Base-by-base conservation (phyloP, 306 rosid genomes). In the Quercus dentata region DNA sequence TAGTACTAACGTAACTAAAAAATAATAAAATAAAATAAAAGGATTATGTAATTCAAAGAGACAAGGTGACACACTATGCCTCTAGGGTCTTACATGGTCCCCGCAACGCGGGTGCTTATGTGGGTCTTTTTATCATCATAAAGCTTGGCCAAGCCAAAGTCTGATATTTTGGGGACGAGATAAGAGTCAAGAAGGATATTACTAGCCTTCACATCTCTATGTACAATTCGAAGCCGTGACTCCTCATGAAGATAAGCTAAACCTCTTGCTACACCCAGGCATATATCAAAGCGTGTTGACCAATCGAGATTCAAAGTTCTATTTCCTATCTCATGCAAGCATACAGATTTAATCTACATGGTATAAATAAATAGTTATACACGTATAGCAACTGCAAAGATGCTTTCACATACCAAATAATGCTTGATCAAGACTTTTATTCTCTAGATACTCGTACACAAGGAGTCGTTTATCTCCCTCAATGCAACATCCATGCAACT, bases 371-470 rank as follows among this genome's bases (percentile, higher is more conserved):
- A 73, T 31, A 72, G 56, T 65, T 20, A 21, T 1, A 4, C 15
- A 10, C 4, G 3, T 8, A 8, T 1, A 59, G 31, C 0, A 4
- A 59, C 15, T 11, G 17, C 18, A 25, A 23, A 23, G 6, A 59
- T 5, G 17, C 44, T 28, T 31, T 28, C 20, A 28, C 70, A 17
- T 88, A 92, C 97, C 97, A 83, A 94, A 94, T 76, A 94, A 38
- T 82, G 96, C 97, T 92, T 87, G 97, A 85, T 91, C 95, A 77
- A 91, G 94, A 76, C 97, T 91, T 83, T 87, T 91, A 72, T 94
- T 94, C 78, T 91, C 95, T 10, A 90, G 86, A 80, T 82, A 94
- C 86, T 94, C 97, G 6, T 89, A 91, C 30, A 94, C 95, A 35
- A 94, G 94, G 74, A 91, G 98, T 62, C 89, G 79, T 58, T 89